Conservation (phyloP, 164 flowering plant species). For the Sextonia rubra region DNA sequence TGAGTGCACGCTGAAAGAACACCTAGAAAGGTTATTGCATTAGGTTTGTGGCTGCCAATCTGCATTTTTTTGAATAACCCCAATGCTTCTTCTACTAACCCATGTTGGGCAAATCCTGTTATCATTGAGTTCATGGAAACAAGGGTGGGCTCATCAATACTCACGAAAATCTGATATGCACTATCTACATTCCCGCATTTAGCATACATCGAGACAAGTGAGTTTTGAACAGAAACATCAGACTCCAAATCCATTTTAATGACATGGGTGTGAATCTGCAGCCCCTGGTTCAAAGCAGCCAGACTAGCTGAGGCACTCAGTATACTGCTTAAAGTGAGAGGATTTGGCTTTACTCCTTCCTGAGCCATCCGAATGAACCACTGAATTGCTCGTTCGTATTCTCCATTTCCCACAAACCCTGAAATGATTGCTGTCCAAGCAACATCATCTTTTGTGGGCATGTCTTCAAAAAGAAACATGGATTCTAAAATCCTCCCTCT, state of each 20-base stretch:
- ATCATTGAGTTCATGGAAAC: slow-evolving; percentile 43
- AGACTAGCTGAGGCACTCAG: slow-evolving; percentile 43
- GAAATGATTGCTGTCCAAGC: slow-evolving; percentile 56
- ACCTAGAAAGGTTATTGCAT: slow-evolving; percentile 35
- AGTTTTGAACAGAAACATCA: slow-evolving; percentile 35
- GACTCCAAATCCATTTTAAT: slow-evolving; percentile 24
- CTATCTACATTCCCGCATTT: slow-evolving; percentile 40
- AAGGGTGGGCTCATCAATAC: slow-evolving; percentile 25
- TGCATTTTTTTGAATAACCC: slow-evolving; percentile 26
- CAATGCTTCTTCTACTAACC: slow-evolving; percentile 37
- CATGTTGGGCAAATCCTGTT: slow-evolving; percentile 46
- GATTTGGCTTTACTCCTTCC: slow-evolving; percentile 27
- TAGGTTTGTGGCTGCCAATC: slow-evolving; percentile 25
- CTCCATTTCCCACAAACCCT: slow-evolving; percentile 34
- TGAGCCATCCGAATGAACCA: slow-evolving; percentile 38
- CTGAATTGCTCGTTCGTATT: slow-evolving; percentile 28
- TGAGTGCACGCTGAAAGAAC: slow-evolving; percentile 45
- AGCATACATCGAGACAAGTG: slow-evolving; percentile 43
- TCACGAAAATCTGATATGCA: slow-evolving; percentile 30
- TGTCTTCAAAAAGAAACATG: slow-evolving; percentile 27
- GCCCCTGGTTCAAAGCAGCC: slow-evolving; percentile 34
- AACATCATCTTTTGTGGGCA: slow-evolving; percentile 43
- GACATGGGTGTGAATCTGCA: slow-evolving; percentile 36
- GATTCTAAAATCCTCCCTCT: slow-evolving; percentile 27
- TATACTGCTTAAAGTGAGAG: slow-evolving; percentile 37